Evolutionary conservation across 768 basidiomycete genomes (phyloP).

Genomic region (Kwoniella europaea): DNA sequence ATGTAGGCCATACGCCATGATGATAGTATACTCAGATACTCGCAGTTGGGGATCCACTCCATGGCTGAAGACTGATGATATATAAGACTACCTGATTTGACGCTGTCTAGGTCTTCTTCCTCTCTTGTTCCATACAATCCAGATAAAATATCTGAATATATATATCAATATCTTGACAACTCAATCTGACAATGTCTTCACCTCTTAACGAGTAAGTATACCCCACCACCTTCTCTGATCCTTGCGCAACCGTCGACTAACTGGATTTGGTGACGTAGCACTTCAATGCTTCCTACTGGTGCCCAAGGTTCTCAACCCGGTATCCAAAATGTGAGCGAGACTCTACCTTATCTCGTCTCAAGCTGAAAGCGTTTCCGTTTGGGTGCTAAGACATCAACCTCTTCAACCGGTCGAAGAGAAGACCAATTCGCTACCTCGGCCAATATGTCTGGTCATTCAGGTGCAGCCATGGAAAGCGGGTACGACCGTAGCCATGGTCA

Average conservation of each 20-base stretch:
- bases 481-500: neutral
- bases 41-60: too few relatives aligned
- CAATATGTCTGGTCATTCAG: conserved; percentile 19
- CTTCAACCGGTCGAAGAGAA: conserved; percentile 8
- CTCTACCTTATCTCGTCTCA: neutral
- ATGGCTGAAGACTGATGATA: neutral
- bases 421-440: conserved; percentile 21
- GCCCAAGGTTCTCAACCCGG: conserved; percentile 8
- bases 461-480: conserved; percentile 19
- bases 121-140: neutral
- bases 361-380: neutral
- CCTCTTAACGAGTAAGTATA: conserved; percentile 6
- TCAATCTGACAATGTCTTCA: conserved; percentile 1
- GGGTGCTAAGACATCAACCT: conserved; percentile 1
- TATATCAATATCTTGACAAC: neutral
- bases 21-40: too few relatives aligned
- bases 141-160: neutral
- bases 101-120: neutral
- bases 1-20: conserved; percentile 9
- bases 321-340: neutral
- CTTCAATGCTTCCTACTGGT: conserved; percentile 14
- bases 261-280: neutral
- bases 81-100: neutral
- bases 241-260: too few relatives aligned
- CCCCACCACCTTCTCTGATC: too few relatives aligned